Evolutionary conservation across 202 grass and related monocot genomes (phyloP).

Genomic region (Carex sylvatica): DNA sequence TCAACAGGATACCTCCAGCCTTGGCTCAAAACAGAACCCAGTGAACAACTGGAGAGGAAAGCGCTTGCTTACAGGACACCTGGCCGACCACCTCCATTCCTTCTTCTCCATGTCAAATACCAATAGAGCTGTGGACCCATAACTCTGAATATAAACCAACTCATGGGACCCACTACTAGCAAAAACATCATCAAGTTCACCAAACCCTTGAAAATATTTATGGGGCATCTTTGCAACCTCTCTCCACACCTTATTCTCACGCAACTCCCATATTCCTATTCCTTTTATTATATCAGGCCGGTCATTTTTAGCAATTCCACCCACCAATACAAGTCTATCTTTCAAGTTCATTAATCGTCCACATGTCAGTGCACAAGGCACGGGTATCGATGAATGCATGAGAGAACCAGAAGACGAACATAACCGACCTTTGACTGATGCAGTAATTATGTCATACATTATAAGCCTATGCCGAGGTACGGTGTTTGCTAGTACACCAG

Average conservation of each 20-base stretch:
- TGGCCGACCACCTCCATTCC: constrained; percentile 74
- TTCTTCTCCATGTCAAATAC: constrained; percentile 69
- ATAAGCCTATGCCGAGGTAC: constrained; percentile 63
- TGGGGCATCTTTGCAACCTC: constrained; percentile 73
- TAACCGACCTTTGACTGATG: neutral
- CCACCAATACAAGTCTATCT: constrained; percentile 73
- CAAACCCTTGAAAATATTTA: constrained; percentile 84
- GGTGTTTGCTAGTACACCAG: constrained; percentile 57
- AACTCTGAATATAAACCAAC: constrained; percentile 83
- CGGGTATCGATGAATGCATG: constrained; percentile 44
- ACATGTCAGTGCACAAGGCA: constrained; percentile 71
- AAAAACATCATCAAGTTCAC: constrained; percentile 83
- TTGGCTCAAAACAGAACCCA: constrained; percentile 84
- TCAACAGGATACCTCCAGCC: constrained; percentile 61
- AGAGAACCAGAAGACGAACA: constrained; percentile 29
- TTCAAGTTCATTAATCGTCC: constrained; percentile 71
- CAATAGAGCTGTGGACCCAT: constrained; percentile 71
- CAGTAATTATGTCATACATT: constrained; percentile 45
- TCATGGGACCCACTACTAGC: constrained; percentile 64
- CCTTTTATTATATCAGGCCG: constrained; percentile 91
- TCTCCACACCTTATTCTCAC: constrained; percentile 50
- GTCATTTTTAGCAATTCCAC: constrained; percentile 80
- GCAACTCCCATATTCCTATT: constrained; percentile 79
- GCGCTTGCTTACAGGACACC: constrained; percentile 79
- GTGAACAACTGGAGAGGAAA: constrained; percentile 89